These are phyloP conservation scores for Medakamo hakoo DNA, from an alignment of 139 green algal species.

Conservation along the genomic window DNA sequence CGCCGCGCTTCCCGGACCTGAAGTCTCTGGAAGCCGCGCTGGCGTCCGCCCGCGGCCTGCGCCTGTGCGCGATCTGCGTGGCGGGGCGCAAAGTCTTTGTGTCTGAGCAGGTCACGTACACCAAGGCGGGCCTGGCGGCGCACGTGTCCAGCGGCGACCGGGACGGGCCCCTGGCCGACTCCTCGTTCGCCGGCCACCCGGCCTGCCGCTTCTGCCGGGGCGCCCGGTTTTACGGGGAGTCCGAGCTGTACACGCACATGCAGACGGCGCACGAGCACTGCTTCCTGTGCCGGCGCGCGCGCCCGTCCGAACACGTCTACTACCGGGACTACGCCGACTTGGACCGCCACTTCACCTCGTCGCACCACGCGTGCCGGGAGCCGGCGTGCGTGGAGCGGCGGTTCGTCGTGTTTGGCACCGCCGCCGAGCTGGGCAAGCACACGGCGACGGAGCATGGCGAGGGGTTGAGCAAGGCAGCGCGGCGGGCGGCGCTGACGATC, in stretches of 20 bases:
- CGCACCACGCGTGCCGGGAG: constrained; percentile 73
- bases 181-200: constrained; percentile 78
- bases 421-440: constrained; percentile 63
- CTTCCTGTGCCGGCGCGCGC: constrained; percentile 58
- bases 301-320: constrained; percentile 70
- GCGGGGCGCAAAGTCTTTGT: constrained; percentile 62
- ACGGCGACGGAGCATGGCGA: constrained; percentile 48
- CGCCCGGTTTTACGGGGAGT: constrained; percentile 69
- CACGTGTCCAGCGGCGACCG: constrained; percentile 62
- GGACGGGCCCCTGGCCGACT: constrained; percentile 52
- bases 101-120: constrained; percentile 82
- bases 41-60: background rate
- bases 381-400: constrained; percentile 65
- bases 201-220: constrained; percentile 63
- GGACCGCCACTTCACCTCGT: constrained; percentile 63
- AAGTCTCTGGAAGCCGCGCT: background rate
- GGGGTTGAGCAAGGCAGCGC: constrained; percentile 46
- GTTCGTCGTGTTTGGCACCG: constrained; percentile 76
- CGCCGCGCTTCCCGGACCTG: background rate
- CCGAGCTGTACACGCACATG: constrained; percentile 89
- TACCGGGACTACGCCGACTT: constrained; percentile 73
- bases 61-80: background rate
- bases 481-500: constrained; percentile 42
- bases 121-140: constrained; percentile 42
- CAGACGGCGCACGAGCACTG: constrained; percentile 68